Evolutionary conservation across 345 rosid genomes (phyloP).

Genomic region (Sonneratia caseolaris): DNA sequence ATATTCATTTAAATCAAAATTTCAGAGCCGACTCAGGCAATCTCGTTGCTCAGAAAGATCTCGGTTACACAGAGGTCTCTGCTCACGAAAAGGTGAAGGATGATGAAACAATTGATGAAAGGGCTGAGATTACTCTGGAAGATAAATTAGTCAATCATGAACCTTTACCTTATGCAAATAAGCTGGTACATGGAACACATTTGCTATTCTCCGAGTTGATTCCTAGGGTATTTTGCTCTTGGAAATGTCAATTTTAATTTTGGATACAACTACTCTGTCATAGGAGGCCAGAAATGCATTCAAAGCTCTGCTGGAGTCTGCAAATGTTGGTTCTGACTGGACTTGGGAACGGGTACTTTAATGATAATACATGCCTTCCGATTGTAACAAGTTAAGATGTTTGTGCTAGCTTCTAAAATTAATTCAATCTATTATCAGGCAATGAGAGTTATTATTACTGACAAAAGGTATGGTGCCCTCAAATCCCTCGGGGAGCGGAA

Average conservation of each 20-base stretch:
- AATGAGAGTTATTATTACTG: slow-evolving; percentile 78
- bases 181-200: slow-evolving; percentile 38
- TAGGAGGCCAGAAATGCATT: slow-evolving; percentile 85
- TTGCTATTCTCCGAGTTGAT: neutral
- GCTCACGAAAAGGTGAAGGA: slow-evolving; percentile 34
- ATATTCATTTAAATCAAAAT: neutral
- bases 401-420: slow-evolving; percentile 3
- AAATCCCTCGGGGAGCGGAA: slow-evolving; percentile 95
- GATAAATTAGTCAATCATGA: slow-evolving; percentile 54
- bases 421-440: slow-evolving; percentile 34
- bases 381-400: slow-evolving; percentile 5
- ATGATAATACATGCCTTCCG: slow-evolving; percentile 3
- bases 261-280: neutral
- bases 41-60: slow-evolving; percentile 18
- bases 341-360: slow-evolving; percentile 90
- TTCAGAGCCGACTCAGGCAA: slow-evolving; percentile 25
- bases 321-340: slow-evolving; percentile 85
- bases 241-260: slow-evolving; percentile 7
- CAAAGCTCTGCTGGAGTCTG: slow-evolving; percentile 70
- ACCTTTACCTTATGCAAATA: slow-evolving; percentile 41
- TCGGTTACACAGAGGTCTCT: slow-evolving; percentile 18
- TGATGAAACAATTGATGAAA: slow-evolving; percentile 32
- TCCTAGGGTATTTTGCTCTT: slow-evolving; percentile 11
- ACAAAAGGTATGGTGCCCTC: slow-evolving; percentile 81
- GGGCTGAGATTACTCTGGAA: slow-evolving; percentile 27